phyloP scores from a whole-genome alignment of 768 basidiomycete genomes.

The Mycena pura region DNA sequence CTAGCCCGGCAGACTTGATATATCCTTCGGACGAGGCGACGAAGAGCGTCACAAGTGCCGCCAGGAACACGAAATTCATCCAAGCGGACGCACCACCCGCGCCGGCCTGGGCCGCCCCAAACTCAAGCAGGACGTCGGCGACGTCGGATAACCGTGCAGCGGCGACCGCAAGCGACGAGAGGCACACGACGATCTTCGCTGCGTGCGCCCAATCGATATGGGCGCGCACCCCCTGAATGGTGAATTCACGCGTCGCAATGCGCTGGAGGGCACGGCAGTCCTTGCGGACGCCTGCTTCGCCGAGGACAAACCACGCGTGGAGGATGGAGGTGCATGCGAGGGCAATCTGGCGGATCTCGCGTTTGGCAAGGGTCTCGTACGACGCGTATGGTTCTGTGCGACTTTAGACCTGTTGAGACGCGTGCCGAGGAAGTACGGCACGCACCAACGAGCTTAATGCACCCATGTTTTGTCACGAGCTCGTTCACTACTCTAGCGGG shows the following conservation, averaged over 20 bases:
- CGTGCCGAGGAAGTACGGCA: neutral
- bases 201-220: conserved; percentile 2
- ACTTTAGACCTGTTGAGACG: neutral
- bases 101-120: neutral
- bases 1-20: neutral
- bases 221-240: neutral
- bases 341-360: conserved; percentile 12
- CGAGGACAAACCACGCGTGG: neutral
- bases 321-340: neutral
- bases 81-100: neutral
- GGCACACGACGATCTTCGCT: neutral
- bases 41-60: neutral
- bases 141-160: neutral
- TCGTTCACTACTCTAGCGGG: conserved; percentile 1
- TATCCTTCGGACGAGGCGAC: neutral
- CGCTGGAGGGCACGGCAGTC: neutral
- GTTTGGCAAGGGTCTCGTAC: conserved; percentile 14
- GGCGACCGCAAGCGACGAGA: neutral
- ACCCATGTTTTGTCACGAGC: conserved; percentile 6
- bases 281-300: neutral
- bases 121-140: neutral
- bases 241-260: neutral
- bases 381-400: conserved; percentile 15
- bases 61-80: neutral
- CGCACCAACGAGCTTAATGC: conserved; percentile 22